phyloP scores from a whole-genome alignment of 2,329 filamentous ascomycete species.

The Elsinoe fawcettii region DNA sequence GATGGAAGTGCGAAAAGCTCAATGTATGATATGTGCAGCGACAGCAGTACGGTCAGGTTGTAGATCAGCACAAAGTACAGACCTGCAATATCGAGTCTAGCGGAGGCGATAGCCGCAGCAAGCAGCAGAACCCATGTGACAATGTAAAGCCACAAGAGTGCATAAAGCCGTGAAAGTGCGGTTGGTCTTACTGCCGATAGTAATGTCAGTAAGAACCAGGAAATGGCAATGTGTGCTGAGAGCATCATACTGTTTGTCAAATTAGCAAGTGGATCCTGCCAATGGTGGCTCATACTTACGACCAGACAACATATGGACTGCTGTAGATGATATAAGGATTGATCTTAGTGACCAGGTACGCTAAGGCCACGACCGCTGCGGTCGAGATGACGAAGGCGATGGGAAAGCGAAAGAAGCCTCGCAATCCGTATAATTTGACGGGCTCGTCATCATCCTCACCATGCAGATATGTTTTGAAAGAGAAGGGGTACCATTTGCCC shows the following conservation, averaged over 20 bases:
- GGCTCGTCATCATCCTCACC: conserved; percentile 52
- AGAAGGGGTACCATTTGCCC: conserved; percentile 86
- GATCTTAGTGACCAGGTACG: conserved; percentile 68
- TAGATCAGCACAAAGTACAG: conserved; percentile 79
- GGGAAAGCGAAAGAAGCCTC: conserved; percentile 78
- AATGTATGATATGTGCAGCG: conserved; percentile 65
- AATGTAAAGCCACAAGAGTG: conserved; percentile 74
- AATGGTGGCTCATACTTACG: conserved; percentile 23
- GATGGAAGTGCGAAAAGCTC: conserved; percentile 68
- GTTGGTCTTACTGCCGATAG: conserved; percentile 75
- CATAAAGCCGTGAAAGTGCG: conserved; percentile 74
- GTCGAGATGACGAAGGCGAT: conserved; percentile 63
- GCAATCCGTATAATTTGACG: conserved; percentile 62
- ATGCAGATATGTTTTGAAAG: conserved; percentile 55
- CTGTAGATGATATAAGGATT: conserved; percentile 91
- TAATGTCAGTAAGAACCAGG: conserved; percentile 75
- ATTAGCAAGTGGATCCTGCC: background rate
- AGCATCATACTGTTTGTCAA: conserved; percentile 61
- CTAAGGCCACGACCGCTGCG: conserved; percentile 61
- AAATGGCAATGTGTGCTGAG: conserved; percentile 67
- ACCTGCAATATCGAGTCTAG: conserved; percentile 62
- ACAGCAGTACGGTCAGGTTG: conserved; percentile 65
- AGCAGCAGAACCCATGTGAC: conserved; percentile 68
- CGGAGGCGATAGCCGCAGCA: conserved; percentile 64
- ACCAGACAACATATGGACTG: conserved; percentile 78